A percentile compares a stretch with the other conserved stretches of the same genome.
Conservation (phyloP, 2,329 filamentous ascomycete species). For the Didymella lethalis region DNA sequence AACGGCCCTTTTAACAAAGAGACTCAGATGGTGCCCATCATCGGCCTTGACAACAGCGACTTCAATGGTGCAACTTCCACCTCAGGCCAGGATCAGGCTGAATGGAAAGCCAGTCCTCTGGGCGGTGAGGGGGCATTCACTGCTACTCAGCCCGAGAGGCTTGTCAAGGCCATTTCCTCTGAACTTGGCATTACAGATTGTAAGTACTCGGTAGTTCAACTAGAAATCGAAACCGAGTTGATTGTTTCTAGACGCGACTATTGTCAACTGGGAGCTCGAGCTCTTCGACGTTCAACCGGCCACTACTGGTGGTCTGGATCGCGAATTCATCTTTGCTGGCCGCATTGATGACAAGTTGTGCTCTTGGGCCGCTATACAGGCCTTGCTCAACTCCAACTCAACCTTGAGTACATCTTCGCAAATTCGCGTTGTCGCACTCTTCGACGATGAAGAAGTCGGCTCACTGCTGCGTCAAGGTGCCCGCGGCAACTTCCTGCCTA, state of each 20-base stretch:
- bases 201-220: constrained; percentile 26
- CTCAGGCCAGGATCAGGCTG: constrained; percentile 43
- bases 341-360: constrained; percentile 98
- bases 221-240: neutral
- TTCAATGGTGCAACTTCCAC: constrained; percentile 40
- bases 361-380: constrained; percentile 89
- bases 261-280: constrained; percentile 97
- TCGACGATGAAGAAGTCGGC: constrained; percentile 97
- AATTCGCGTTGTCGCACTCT: constrained; percentile 90
- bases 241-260: constrained; percentile 62
- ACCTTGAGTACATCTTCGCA: constrained; percentile 66
- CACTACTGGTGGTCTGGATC: constrained; percentile 81
- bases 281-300: constrained; percentile 91
- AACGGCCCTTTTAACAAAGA: constrained; percentile 78
- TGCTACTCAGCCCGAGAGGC: constrained; percentile 80
- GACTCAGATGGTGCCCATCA: constrained; percentile 92
- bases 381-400: constrained; percentile 70
- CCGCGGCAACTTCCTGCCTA: constrained; percentile 84
- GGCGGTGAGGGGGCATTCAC: constrained; percentile 76
- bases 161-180: constrained; percentile 82
- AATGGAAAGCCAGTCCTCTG: constrained; percentile 56
- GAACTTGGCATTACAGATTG: constrained; percentile 77
- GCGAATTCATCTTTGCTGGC: constrained; percentile 93
- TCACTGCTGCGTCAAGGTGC: constrained; percentile 90
- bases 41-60: constrained; percentile 82